These are phyloP conservation scores for Botrytis pseudocinerea DNA, from an alignment of 2,329 filamentous ascomycete genomes.

Conservation along the genomic window DNA sequence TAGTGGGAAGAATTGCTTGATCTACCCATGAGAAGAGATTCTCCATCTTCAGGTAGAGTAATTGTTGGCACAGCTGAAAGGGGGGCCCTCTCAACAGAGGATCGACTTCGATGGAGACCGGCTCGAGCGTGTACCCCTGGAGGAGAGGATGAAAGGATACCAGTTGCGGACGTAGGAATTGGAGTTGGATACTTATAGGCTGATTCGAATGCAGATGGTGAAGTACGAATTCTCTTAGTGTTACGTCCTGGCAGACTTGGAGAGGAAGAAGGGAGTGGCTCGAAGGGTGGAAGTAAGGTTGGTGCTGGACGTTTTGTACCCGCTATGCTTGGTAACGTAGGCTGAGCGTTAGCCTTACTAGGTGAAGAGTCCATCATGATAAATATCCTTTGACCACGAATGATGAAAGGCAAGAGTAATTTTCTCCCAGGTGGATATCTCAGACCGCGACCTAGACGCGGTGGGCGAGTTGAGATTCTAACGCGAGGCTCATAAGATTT, in stretches of 20 bases:
- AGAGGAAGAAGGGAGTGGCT: slow-evolving; percentile 77
- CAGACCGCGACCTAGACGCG: slow-evolving; percentile 23
- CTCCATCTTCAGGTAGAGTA: slow-evolving; percentile 77
- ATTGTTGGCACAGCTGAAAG: slow-evolving; percentile 81
- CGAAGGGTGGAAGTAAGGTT: slow-evolving; percentile 74
- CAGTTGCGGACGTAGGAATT: slow-evolving; percentile 89
- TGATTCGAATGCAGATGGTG: slow-evolving; percentile 43
- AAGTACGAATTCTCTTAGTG: slow-evolving; percentile 64
- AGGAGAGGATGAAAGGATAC: slow-evolving; percentile 85
- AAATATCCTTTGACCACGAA: slow-evolving; percentile 29
- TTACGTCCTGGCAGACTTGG: slow-evolving; percentile 66
- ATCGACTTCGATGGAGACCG: slow-evolving; percentile 59
- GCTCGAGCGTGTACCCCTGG: slow-evolving; percentile 56
- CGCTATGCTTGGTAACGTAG: slow-evolving; percentile 39
- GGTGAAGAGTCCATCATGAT: slow-evolving; percentile 43
- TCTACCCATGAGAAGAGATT: slow-evolving; percentile 81
- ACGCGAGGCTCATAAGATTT: slow-evolving; percentile 23
- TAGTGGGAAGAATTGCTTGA: slow-evolving; percentile 96
- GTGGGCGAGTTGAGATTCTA: slow-evolving; percentile 19
- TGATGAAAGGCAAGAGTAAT: slow-evolving; percentile 21
- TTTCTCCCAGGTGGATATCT: slow-evolving; percentile 30
- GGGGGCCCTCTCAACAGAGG: slow-evolving; percentile 70
- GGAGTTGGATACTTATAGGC: slow-evolving; percentile 81
- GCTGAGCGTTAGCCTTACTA: slow-evolving; percentile 39
- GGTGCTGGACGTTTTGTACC: slow-evolving; percentile 63